Evolutionary conservation across 768 basidiomycete species (phyloP).

Genomic region (Boletus barrowsii): DNA sequence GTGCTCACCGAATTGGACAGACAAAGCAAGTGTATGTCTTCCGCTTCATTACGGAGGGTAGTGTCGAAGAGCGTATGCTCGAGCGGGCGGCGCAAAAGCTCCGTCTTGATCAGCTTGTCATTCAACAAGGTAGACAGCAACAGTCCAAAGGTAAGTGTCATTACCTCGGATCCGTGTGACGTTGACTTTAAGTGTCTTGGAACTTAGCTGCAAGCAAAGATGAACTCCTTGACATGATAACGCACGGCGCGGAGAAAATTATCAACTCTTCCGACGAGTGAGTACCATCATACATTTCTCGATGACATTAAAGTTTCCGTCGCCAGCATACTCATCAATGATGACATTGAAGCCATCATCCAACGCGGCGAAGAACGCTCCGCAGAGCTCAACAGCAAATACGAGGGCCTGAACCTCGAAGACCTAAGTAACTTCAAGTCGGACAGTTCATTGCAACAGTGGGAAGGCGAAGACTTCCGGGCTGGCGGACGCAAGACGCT

Average conservation of each 20-base stretch:
- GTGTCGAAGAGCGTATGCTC: slow-evolving; percentile 90
- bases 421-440: slow-evolving; percentile 97
- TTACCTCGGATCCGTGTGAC: neutral
- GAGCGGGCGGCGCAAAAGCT: slow-evolving; percentile 91
- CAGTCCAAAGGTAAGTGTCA: slow-evolving; percentile 63
- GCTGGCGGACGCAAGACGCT: slow-evolving; percentile 70
- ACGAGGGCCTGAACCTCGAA: slow-evolving; percentile 88
- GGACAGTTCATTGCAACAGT: slow-evolving; percentile 85
- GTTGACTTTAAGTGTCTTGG: neutral
- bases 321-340: slow-evolving; percentile 68
- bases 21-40: slow-evolving; percentile 88
- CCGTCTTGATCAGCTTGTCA: slow-evolving; percentile 91
- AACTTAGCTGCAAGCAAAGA: slow-evolving; percentile 86
- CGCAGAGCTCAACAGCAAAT: slow-evolving; percentile 83
- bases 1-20: slow-evolving; percentile 95
- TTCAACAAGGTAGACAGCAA: slow-evolving; percentile 90
- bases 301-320: neutral
- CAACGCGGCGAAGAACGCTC: slow-evolving; percentile 89
- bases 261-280: slow-evolving; percentile 79
- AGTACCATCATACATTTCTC: slow-evolving; percentile 22
- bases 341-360: slow-evolving; percentile 94
- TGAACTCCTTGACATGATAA: slow-evolving; percentile 96
- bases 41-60: slow-evolving; percentile 81
- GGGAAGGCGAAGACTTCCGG: slow-evolving; percentile 95
- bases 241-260: slow-evolving; percentile 95